Evolutionary conservation across 495 filamentous ascomycete species (phyloP).

Genomic region (Pseudoneurospora amorphoporcata): DNA sequence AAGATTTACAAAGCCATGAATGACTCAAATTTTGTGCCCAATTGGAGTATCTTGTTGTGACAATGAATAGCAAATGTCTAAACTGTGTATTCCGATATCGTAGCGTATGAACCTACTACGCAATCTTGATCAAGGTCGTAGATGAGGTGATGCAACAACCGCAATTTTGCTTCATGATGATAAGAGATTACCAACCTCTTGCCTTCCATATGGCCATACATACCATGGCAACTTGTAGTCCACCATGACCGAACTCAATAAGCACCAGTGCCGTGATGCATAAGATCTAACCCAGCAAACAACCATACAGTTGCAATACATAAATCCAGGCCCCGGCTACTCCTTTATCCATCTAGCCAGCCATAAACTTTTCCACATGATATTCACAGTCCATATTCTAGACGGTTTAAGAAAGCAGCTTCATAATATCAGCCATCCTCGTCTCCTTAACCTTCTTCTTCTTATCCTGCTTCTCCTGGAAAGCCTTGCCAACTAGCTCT

Average conservation of each 20-base stretch:
- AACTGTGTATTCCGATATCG: neutral
- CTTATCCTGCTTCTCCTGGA: constrained; percentile 46
- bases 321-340: neutral
- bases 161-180: neutral
- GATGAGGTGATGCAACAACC: neutral
- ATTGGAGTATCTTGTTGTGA: neutral
- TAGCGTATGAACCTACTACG: neutral
- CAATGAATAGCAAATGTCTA: neutral
- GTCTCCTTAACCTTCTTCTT: constrained; percentile 36
- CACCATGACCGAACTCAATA: neutral
- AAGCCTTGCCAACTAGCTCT: constrained; percentile 65
- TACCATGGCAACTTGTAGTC: neutral
- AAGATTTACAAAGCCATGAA: neutral
- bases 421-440: constrained; percentile 29
- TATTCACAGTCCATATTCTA: neutral
- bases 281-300: neutral
- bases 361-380: neutral
- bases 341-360: neutral
- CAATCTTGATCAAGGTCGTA: neutral
- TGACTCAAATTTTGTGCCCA: neutral
- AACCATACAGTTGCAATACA: neutral
- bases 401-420: constrained; percentile 22
- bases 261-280: neutral
- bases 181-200: neutral
- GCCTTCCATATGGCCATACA: neutral